Evolutionary conservation across 805 yeast genomes (phyloP).

Genomic region (Yamadazyma scolyti): DNA sequence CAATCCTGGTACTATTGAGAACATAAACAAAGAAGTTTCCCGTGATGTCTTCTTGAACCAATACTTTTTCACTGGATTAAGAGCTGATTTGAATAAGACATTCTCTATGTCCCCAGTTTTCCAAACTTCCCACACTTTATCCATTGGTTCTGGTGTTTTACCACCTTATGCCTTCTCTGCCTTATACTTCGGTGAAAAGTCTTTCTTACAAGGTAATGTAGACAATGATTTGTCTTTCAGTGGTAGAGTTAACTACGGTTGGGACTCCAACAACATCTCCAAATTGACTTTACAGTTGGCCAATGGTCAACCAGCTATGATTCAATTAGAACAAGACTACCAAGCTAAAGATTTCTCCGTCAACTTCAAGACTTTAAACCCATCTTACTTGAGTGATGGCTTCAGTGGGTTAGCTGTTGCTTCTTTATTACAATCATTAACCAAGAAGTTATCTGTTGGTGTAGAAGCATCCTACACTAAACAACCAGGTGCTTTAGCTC

Average conservation of each 20-base stretch:
- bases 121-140: constrained; percentile 93
- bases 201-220: constrained; percentile 85
- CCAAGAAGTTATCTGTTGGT: constrained; percentile 83
- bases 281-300: constrained; percentile 88
- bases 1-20: constrained; percentile 95
- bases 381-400: constrained; percentile 68
- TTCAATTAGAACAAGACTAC: constrained; percentile 94
- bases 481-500: constrained; percentile 63
- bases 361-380: constrained; percentile 89
- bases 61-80: constrained; percentile 88
- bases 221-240: constrained; percentile 82
- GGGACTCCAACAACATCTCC: constrained; percentile 75
- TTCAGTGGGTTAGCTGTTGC: constrained; percentile 89
- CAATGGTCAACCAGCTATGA: constrained; percentile 86
- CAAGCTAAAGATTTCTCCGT: constrained; percentile 85
- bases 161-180: constrained; percentile 93
- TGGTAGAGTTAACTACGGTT: constrained; percentile 88
- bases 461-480: constrained; percentile 87
- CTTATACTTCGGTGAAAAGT: constrained; percentile 78
- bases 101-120: constrained; percentile 89
- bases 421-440: constrained; percentile 83
- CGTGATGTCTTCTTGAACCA: constrained; percentile 90
- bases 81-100: constrained; percentile 94
- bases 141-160: constrained; percentile 78
- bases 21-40: constrained; percentile 87